phyloP scores from a whole-genome alignment of 257 asterid genomes.

The Salvia splendens region DNA sequence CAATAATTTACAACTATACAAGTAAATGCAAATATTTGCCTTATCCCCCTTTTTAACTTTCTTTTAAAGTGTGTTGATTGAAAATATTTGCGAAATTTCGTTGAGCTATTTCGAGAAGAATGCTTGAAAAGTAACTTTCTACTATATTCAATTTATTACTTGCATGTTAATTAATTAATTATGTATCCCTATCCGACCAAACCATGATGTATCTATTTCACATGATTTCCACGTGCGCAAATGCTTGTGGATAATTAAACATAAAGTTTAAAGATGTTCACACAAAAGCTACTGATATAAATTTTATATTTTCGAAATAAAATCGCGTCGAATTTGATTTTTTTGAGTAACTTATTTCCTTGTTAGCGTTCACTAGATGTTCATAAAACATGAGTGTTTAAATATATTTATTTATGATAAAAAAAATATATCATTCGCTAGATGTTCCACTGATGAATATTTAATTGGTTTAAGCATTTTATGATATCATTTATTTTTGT shows the following conservation, averaged over 20 bases:
- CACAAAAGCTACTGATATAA: neutral
- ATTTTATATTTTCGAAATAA: neutral
- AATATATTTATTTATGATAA: too few species aligned
- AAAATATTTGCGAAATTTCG: constrained; percentile 5
- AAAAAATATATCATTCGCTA: too few species aligned
- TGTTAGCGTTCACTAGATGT: too few species aligned
- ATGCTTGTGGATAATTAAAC: constrained; percentile 19
- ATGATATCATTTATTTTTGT: too few species aligned
- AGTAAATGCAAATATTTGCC: too few species aligned
- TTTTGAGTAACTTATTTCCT: too few species aligned
- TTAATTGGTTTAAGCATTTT: too few species aligned
- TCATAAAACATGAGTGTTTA: too few species aligned
- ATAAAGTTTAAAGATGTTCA: neutral
- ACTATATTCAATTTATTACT: neutral
- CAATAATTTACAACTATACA: too few species aligned
- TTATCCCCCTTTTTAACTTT: neutral
- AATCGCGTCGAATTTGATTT: too few species aligned
- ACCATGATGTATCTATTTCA: constrained; percentile 13
- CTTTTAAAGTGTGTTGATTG: neutral
- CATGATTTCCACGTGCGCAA: constrained; percentile 36
- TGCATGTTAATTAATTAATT: constrained; percentile 13
- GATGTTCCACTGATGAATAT: too few species aligned
- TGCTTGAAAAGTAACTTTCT: neutral
- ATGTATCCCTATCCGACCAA: neutral
- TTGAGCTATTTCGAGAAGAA: neutral